Evolutionary conservation across 1,139 yeast species (phyloP), one percentile per base, ranked within the genome.

Genomic region (Candida pseudoviswanathii): DNA sequence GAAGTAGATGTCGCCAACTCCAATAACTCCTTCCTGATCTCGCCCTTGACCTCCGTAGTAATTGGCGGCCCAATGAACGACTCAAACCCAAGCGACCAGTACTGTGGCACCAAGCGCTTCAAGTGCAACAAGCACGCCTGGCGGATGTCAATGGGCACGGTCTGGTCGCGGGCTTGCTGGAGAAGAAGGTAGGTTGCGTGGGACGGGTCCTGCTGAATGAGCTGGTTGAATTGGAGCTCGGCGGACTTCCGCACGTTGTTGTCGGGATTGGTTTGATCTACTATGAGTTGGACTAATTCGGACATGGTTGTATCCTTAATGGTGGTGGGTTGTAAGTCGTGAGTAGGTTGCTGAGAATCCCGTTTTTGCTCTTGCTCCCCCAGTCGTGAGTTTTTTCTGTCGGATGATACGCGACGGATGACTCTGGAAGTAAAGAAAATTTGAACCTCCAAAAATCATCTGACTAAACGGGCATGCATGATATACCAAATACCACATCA

Each of bases 11-110:
- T 69, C n/a, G 86, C 77, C 38, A 89, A 64, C 7, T 65, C 57
- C 46, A 92, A 57, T 47, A 91, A 70, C 1, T 70, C 65, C 1
- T 68, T 57, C 50, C 96, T 76, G 8, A 84, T 71, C 8, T 57
- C 56, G 7, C 62, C 66, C 59, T 89, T 88, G 36, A 77, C 70
- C 0, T 77, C 80, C 51, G 77, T 82, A 11, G 71, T 64, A 7
- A 90, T 66, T 0, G 89, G 84, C 0, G 85, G 86, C 0, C 96
- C 96, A 11, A 75, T 65, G 61, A 83, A 92, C 10, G 90, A 84
- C 45, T 82, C 85, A 64, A 91, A 91, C 0, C 89, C 96, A 26
- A 92, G 80, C 26, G 94, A 84, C 99, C 99, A 92, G 59, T 79
- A 84, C 56, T 78, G 73, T 0, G 92, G 87, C 1, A 90, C 86